These are phyloP conservation scores for Caryopteris hybrid DNA, from an alignment of 305 asterid species.

Conservation along the genomic window DNA sequence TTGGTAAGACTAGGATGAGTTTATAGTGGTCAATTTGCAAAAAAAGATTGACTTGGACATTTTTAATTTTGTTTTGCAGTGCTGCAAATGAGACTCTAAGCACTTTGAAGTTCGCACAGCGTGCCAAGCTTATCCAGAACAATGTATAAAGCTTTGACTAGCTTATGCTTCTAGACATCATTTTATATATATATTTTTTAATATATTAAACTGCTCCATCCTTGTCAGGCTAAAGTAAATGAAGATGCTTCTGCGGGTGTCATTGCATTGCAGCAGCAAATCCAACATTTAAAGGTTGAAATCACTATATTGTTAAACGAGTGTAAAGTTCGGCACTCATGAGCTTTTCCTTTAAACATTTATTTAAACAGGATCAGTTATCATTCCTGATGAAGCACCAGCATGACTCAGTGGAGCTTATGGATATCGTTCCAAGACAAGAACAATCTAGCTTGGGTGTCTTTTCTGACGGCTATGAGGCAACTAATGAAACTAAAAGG, in stretches of 20 bases:
- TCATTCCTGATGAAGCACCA: conserved; percentile 64
- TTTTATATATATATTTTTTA: too few relatives aligned
- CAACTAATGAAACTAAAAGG: conserved; percentile 28
- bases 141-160: conserved; percentile 40
- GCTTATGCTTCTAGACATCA: conserved; percentile 10
- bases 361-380: conserved; percentile 64
- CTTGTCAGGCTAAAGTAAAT: conserved; percentile 73
- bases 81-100: conserved; percentile 74
- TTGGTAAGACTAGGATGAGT: conserved; percentile 37
- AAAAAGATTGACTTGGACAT: background rate
- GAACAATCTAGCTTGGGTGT: conserved; percentile 30
- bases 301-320: background rate
- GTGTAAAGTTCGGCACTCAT: conserved; percentile 16
- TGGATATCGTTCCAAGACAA: conserved; percentile 25
- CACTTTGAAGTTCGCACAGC: conserved; percentile 88
- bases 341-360: conserved; percentile 19
- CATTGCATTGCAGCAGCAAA: conserved; percentile 66
- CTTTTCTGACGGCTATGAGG: conserved; percentile 30
- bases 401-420: conserved; percentile 28
- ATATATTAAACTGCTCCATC: background rate
- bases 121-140: conserved; percentile 86
- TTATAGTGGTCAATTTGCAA: conserved; percentile 4
- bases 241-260: conserved; percentile 91
- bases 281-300: conserved; percentile 69
- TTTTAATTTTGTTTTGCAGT: conserved; percentile 38